phyloP scores from a whole-genome alignment of 306 rosid genomes.

The Cyclanthera cordifolia region DNA sequence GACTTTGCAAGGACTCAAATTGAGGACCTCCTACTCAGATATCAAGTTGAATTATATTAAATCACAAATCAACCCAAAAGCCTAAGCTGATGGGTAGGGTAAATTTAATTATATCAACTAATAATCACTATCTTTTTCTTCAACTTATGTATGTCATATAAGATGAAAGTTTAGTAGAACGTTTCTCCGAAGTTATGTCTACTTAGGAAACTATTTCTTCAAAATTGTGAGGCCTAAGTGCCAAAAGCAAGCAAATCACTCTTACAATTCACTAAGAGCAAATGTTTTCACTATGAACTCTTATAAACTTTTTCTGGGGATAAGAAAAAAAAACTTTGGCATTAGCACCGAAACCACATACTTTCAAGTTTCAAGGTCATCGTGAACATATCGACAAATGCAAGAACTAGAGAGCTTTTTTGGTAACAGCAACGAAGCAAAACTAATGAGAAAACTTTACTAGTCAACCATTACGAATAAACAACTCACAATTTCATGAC shows the following conservation, averaged over 20 bases:
- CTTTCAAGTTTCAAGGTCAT: background rate
- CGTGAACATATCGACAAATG: background rate
- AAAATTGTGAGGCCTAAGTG: background rate
- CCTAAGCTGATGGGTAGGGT: too few relatives aligned
- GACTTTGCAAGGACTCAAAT: too few relatives aligned
- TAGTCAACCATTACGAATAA: background rate
- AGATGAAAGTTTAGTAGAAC: background rate
- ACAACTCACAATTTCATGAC: conserved; percentile 89
- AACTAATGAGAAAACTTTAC: background rate
- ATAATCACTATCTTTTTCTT: background rate
- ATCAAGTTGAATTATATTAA: too few relatives aligned
- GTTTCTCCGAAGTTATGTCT: background rate
- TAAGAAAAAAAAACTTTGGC: background rate
- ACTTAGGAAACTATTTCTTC: background rate
- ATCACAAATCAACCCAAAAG: too few relatives aligned
- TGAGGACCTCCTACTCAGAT: too few relatives aligned
- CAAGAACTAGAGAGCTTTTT: background rate
- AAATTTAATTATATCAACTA: too few relatives aligned
- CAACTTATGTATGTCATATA: background rate
- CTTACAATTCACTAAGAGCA: background rate
- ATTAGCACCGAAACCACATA: background rate
- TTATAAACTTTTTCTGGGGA: background rate
- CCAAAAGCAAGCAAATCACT: background rate
- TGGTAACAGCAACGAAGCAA: background rate
- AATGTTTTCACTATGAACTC: background rate